Conservation (phyloP, 1,284 basidiomycete genomes). For the Spongispora temasekensis region DNA sequence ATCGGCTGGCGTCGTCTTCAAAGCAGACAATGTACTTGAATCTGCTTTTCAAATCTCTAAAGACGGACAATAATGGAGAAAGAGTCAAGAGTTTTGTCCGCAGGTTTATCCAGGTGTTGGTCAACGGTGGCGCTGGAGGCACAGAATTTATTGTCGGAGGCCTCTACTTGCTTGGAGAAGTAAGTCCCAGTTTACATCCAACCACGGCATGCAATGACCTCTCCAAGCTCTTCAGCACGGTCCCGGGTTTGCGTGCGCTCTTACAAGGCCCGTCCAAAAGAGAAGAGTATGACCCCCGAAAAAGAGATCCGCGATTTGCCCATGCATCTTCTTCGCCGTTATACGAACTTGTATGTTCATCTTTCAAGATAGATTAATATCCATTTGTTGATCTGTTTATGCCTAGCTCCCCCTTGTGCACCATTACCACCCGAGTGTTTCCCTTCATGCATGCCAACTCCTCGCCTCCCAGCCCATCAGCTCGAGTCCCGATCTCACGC, state of each 20-base stretch:
- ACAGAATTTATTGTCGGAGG: constrained; percentile 92
- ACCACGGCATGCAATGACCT: background rate
- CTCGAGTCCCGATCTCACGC: constrained; percentile 84
- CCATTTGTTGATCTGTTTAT: background rate
- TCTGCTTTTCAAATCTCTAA: constrained; percentile 90
- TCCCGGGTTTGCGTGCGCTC: constrained; percentile 71
- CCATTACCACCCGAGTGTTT: constrained; percentile 93
- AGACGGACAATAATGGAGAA: constrained; percentile 68
- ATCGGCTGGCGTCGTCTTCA: constrained; percentile 78
- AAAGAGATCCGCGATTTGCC: constrained; percentile 90
- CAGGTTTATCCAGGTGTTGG: constrained; percentile 85
- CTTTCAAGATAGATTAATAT: background rate
- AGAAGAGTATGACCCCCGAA: constrained; percentile 80
- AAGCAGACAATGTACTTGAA: constrained; percentile 99
- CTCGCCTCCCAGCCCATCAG: constrained; percentile 72
- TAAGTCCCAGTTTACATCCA: constrained; percentile 32
- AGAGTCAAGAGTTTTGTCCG: constrained; percentile 85
- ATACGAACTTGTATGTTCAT: constrained; percentile 79
- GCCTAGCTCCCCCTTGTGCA: constrained; percentile 71
- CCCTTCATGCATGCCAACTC: constrained; percentile 85
- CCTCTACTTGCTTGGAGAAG: constrained; percentile 73
- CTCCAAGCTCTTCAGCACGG: constrained; percentile 71
- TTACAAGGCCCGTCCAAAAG: constrained; percentile 45
- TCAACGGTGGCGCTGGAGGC: constrained; percentile 66
- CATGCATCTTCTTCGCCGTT: constrained; percentile 82